Evolutionary conservation across 2,329 filamentous ascomycete species (phyloP).

Genomic region (Colletotrichum acutatum): DNA sequence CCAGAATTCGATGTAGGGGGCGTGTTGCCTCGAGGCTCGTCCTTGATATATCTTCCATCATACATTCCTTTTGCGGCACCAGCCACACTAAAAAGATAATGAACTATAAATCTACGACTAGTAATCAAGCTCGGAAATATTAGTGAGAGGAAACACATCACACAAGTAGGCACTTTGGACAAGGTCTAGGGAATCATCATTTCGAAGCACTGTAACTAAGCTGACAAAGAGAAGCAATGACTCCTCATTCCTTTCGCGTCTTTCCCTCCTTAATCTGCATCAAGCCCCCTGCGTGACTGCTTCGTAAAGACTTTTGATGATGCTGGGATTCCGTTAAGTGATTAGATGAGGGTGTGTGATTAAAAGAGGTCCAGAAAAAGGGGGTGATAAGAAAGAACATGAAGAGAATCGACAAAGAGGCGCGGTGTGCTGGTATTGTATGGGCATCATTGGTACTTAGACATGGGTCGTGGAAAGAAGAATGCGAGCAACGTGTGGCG

Average conservation of each 20-base stretch:
- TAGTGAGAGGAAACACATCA: too few species aligned
- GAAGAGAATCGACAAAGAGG: slow-evolving; percentile 52
- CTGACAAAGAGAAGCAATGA: slow-evolving; percentile 33
- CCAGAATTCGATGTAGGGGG: too few species aligned
- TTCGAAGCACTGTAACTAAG: slow-evolving; percentile 32
- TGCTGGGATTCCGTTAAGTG: slow-evolving; percentile 45
- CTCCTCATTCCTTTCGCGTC: slow-evolving; percentile 31
- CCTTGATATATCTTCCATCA: too few species aligned
- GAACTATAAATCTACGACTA: too few species aligned
- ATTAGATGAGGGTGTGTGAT: slow-evolving; percentile 35
- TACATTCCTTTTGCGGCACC: neutral
- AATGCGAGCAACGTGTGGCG: slow-evolving; percentile 24
- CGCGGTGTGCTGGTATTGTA: slow-evolving; percentile 69
- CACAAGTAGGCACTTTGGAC: neutral
- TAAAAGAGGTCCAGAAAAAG: slow-evolving; percentile 37
- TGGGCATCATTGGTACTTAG: slow-evolving; percentile 68
- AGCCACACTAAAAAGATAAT: too few species aligned
- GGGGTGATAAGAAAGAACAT: slow-evolving; percentile 36
- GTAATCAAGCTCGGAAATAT: too few species aligned
- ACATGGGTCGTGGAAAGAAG: slow-evolving; percentile 60
- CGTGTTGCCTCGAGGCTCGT: too few species aligned
- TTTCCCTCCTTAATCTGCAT: slow-evolving; percentile 45
- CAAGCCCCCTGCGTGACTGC: slow-evolving; percentile 45
- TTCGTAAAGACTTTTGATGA: slow-evolving; percentile 51
- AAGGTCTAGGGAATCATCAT: slow-evolving; percentile 24